A percentile compares a stretch with the other conserved stretches of the same genome.
Evolutionary conservation across 164 flowering plant genomes (phyloP).

Genomic region (grape (Vitis vinifera)): ASM3070453v1 NC_081811.1:29280001-29280500

Average conservation of each 20-base stretch:
- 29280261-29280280: conserved; percentile 58
- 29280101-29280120: background rate
- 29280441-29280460: too few relatives aligned
- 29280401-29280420: too few relatives aligned
- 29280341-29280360: background rate
- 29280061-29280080: background rate
- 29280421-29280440: too few relatives aligned
- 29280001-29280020: too few relatives aligned
- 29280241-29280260: conserved; percentile 50
- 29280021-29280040: too few relatives aligned
- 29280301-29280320: background rate
- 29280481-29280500: too few relatives aligned
- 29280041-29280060: background rate
- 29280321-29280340: background rate
- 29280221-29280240: conserved; percentile 62
- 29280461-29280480: too few relatives aligned
- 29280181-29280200: conserved; percentile 81
- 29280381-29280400: background rate
- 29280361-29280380: background rate
- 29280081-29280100: background rate
- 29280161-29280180: conserved; percentile 57
- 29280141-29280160: background rate
- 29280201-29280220: conserved; percentile 95
- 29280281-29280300: conserved; percentile 50
- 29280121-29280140: background rate